Evolutionary conservation across 768 basidiomycete species (phyloP), one percentile per base, ranked within the genome.

Genomic region (Russula brevipes): DNA sequence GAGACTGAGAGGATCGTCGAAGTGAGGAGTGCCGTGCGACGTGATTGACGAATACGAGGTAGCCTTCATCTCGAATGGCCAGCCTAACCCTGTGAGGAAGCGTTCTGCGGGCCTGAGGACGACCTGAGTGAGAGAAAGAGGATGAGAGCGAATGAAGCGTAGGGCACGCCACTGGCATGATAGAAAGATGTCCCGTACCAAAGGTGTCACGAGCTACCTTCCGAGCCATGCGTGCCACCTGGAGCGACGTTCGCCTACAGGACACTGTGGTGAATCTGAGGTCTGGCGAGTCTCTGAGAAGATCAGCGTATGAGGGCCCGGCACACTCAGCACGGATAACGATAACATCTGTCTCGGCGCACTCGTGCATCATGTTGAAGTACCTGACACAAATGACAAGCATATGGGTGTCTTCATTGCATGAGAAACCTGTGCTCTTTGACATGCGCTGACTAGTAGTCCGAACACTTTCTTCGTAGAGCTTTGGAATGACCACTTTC

Each of bases 201-300:
- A 90, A 0, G 87, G 83, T 0, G 83, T 84, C 89, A 90, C 89
- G 59, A 89, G 76, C 24, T 89, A 87, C 8, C 87, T 87, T 36
- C 87, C 87, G 44, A 90, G 80, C 88, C 88, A 90, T 12, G 87
- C 88, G 39, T 86, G 59, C 87, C 86, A 50, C 73, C 73, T 63
- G 68, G 89, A 2, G 89, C 85, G n/a, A 91, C 88, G 67, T 81
- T 85, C 19, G 89, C 89, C 74, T 90, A 88, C 67, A 89, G 76
- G 70, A 90, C 82, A 54, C 24, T 24, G 24, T 24, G 24, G 82
- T 81, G 66, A 82, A 69, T 68, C 83, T 85, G 65, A 88, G 78
- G 67, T 90, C 86, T 33, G 88, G 14, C 86, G 82, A 52, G 72
- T 78, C 64, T 78, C 86, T 9, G 55, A 92, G 79, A 65, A 82